Percentiles rank a stretch among this genome's conserved stretches.
Evolutionary conservation across 257 asterid species (phyloP).

Genomic region (Salvia hispanica): DNA sequence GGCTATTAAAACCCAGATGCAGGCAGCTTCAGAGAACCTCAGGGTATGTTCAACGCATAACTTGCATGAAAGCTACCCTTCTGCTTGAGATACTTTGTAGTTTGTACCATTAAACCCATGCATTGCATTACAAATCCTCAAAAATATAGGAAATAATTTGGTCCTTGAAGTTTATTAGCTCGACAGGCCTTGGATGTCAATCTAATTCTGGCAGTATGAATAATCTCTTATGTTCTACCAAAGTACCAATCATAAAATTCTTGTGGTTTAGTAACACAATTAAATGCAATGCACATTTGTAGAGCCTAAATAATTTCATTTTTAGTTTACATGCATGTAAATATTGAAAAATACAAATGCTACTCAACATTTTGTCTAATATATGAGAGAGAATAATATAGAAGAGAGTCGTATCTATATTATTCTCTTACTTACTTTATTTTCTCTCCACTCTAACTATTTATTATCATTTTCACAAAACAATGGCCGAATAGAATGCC

Average conservation of each 20-base stretch:
- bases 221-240: neutral
- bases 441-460: too few species aligned
- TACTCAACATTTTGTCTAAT: neutral
- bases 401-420: neutral
- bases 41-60: constrained; percentile 51
- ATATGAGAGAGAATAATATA: neutral
- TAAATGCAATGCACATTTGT: constrained; percentile 13
- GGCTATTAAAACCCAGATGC: constrained; percentile 67
- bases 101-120: neutral
- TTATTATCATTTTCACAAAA: too few species aligned
- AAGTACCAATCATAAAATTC: neutral
- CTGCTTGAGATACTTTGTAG: constrained; percentile 4
- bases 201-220: constrained; percentile 10
- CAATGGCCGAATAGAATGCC: too few species aligned
- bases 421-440: too few species aligned
- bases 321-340: neutral
- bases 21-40: constrained; percentile 72
- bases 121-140: neutral
- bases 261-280: neutral
- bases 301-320: neutral
- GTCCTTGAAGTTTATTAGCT: constrained; percentile 18
- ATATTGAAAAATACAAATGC: constrained; percentile 13
- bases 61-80: constrained; percentile 23
- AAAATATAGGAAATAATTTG: constrained; percentile 7
- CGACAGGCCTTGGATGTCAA: constrained; percentile 5